Evolutionary conservation across 2,329 filamentous ascomycete species (phyloP).

Genomic region (Pestalotiopsis sp.): DNA sequence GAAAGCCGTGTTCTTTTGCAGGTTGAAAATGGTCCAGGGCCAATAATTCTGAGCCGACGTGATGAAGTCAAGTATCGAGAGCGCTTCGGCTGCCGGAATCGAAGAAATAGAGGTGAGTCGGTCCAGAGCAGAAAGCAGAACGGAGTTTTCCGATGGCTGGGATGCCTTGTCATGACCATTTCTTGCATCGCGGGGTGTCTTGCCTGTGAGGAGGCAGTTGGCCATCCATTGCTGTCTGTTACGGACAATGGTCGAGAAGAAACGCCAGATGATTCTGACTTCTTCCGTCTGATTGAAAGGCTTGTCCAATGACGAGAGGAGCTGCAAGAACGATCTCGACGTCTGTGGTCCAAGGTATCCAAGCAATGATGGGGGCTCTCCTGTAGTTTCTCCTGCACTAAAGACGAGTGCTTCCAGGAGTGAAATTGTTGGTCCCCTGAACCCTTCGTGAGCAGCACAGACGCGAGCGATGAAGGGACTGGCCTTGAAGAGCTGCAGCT

Average conservation of each 20-base stretch:
- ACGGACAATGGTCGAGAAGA: conserved; percentile 83
- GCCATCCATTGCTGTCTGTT: conserved; percentile 96
- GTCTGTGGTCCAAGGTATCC: conserved; percentile 83
- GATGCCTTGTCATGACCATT: conserved; percentile 56
- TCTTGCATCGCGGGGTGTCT: conserved; percentile 77
- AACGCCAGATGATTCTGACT: conserved; percentile 75
- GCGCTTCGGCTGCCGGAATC: conserved; percentile 65
- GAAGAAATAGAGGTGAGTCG: conserved; percentile 67
- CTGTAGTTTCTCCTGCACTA: conserved; percentile 64
- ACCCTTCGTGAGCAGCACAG: conserved; percentile 69
- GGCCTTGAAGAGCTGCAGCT: conserved; percentile 79
- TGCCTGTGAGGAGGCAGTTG: conserved; percentile 87
- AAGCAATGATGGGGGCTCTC: conserved; percentile 91
- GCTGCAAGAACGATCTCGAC: conserved; percentile 80
- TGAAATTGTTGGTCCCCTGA: conserved; percentile 66
- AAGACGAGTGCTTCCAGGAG: conserved; percentile 76
- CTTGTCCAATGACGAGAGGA: conserved; percentile 76
- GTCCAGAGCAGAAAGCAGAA: conserved; percentile 75
- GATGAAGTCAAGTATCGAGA: conserved; percentile 84
- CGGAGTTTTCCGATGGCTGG: conserved; percentile 57
- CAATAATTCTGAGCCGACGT: conserved; percentile 89
- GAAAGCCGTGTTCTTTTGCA: conserved; percentile 75
- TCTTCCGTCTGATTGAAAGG: conserved; percentile 70
- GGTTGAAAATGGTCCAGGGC: conserved; percentile 87
- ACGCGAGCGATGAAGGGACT: conserved; percentile 77